Evolutionary conservation across 345 rosid species (phyloP).

Genomic region (Brassica juncea): DNA sequence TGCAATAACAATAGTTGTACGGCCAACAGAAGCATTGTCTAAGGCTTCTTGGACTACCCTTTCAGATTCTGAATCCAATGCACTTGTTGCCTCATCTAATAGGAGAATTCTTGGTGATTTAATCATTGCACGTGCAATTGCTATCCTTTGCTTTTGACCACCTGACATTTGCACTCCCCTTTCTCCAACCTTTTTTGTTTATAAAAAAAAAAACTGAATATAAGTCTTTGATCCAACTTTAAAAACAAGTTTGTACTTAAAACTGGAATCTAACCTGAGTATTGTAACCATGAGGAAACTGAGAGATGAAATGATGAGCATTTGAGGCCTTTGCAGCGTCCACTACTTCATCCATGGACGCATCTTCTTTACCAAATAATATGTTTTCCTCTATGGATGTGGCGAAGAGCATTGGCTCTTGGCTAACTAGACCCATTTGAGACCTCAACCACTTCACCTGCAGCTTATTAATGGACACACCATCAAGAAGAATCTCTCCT

Average conservation of each 20-base stretch:
- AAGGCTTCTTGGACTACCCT: conserved; percentile 88
- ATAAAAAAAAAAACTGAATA: neutral
- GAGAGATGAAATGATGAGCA: conserved; percentile 73
- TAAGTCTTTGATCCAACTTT: neutral
- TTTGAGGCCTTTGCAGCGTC: conserved; percentile 88
- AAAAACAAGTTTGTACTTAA: neutral
- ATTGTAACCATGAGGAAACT: conserved; percentile 25
- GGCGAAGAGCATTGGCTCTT: conserved; percentile 54
- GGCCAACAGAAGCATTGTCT: conserved; percentile 70
- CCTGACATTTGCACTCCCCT: conserved; percentile 54
- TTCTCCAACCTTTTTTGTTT: conserved; percentile 59
- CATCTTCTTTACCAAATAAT: conserved; percentile 72
- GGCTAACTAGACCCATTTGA: no score
- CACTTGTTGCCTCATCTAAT: conserved; percentile 87
- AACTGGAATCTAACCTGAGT: conserved; percentile 41
- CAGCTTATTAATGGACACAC: conserved; percentile 57
- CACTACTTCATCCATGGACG: conserved; percentile 39
- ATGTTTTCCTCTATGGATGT: conserved; percentile 79
- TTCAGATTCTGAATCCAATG: conserved; percentile 86
- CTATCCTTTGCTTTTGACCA: neutral
- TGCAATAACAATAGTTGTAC: conserved; percentile 82
- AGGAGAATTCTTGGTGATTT: conserved; percentile 71
- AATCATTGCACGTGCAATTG: conserved; percentile 62
- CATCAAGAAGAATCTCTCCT: conserved; percentile 84
- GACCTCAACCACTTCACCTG: no score